These are phyloP conservation scores for Ceratocystiopsis minuta DNA, from an alignment of 2,329 filamentous ascomycete genomes.

Conservation along the genomic window DNA sequence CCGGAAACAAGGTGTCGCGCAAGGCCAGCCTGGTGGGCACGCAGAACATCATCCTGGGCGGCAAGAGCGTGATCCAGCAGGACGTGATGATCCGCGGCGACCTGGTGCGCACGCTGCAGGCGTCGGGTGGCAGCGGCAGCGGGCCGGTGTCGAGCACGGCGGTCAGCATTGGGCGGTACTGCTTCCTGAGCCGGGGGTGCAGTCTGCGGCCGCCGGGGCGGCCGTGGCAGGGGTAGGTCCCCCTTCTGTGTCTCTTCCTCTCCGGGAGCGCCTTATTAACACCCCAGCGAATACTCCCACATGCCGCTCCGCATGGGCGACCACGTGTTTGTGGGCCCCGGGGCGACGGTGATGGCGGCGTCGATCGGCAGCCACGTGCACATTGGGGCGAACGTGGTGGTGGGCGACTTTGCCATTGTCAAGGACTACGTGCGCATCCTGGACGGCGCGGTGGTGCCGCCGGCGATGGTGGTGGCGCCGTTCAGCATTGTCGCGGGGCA, in stretches of 20 bases:
- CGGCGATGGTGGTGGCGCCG: conserved; percentile 81
- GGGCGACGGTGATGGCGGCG: conserved; percentile 64
- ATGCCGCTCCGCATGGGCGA: conserved; percentile 87
- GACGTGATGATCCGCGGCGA: conserved; percentile 91
- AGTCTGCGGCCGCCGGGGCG: conserved; percentile 70
- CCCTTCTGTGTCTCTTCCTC: neutral
- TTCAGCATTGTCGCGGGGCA: conserved; percentile 79
- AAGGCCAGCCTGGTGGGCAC: conserved; percentile 84
- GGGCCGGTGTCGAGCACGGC: conserved; percentile 35
- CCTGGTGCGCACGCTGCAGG: conserved; percentile 42
- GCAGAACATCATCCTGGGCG: conserved; percentile 93
- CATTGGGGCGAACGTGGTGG: conserved; percentile 57
- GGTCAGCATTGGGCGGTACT: conserved; percentile 81
- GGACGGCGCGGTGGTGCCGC: conserved; percentile 66
- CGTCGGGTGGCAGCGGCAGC: conserved; percentile 12
- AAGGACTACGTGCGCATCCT: conserved; percentile 86
- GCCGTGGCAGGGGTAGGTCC: conserved; percentile 49
- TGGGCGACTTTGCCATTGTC: conserved; percentile 77
- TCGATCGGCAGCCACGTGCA: conserved; percentile 71
- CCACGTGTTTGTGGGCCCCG: conserved; percentile 74
- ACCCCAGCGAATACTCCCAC: conserved; percentile 44
- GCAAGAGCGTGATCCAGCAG: conserved; percentile 88
- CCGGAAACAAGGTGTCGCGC: conserved; percentile 93
- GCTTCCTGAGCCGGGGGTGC: conserved; percentile 63
- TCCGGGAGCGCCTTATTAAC: neutral